Evolutionary conservation across 2,329 filamentous ascomycete genomes (phyloP), one percentile per base, ranked within the genome.

Genomic region (Clarireedia hainanense): DNA sequence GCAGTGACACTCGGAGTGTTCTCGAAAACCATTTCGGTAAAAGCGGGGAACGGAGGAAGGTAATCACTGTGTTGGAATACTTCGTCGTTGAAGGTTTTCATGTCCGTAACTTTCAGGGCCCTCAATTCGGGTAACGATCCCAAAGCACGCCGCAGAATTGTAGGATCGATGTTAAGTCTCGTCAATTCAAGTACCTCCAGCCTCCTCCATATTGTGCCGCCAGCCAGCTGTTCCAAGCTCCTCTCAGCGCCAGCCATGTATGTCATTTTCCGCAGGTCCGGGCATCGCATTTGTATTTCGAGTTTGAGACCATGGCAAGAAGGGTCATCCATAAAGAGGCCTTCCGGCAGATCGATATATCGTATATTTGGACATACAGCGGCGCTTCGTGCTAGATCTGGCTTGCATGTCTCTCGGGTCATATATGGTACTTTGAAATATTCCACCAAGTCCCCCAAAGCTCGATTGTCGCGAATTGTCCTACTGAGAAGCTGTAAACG

Each of bases 381-480:
- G 48, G 96, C 86, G 26, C 88, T 89, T 50, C 91, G 84, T 9
- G 92, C 91, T 49, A 96, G 80, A 60, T 92, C 88, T 53, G 88
- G 80, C 69, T 94, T 90, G 69, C 81, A 88, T 1, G 88, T 88
- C 74, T 96, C 68, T 46, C 92, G 84, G 53, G 92, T 86, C 92
- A 96, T 96, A 71, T 96, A 96, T 6, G 92, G 90, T 57, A 90
- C 84, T 75, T 96, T 95, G 66, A 97, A 77, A 64, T 86, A 91
- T 66, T 85, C 75, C 5, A 96, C 89, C 43, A 83, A 75, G 55
- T 80, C 75, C 36, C 86, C 90, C 47, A 95, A 74, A 7, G 78
- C 70, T 48, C 74, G 80, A 59, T 91, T 86, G 50, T 92, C 88
- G 60, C 91, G 84, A 50, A 96, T 82, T 1, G 91, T 90, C 59